Evolutionary conservation across 139 green algal genomes (phyloP), one percentile per base, ranked within the genome.

Genomic region (Mychonastes homosphaera): DNA sequence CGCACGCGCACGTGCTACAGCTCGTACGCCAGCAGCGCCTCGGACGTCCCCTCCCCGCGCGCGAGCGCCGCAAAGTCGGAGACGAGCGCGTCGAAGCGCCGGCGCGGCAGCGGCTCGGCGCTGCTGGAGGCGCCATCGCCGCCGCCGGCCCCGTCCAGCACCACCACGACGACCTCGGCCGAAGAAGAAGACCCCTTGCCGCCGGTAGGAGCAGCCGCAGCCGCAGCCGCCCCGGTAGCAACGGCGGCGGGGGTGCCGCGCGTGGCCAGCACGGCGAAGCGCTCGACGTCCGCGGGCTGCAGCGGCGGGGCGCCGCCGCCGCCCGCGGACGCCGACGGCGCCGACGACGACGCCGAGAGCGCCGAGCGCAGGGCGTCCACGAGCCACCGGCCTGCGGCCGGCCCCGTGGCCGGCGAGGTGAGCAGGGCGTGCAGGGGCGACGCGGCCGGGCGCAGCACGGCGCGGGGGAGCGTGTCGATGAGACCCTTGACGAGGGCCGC

Each of bases 11-110:
- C 47, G 36, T n/a, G 26, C 33, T 67, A 84, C 56, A 89, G 40
- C 53, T 89, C 73, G 34, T 91, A 91, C 4, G 72, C 73, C n/a
- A 89, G 61, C 63, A 91, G 61, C 12, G 76, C 72, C 50, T 90
- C 83, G 1, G 30, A 45, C 8, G 56, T 74, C n/a, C 71, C 73
- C 49, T 88, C 77, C 2, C 80, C 66, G 1, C 83, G 62, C 2
- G 70, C 63, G 5, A 91, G 43, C 28, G 63, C 56, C 15, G 73
- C 81, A 62, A 89, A 81, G 51, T 91, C 83, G 10, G 57, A 32
- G 10, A 87, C 62, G 26, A 91, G 53, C 3, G 76, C 73, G 26
- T 83, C 72, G 56, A 91, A 80, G 26, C 78, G 62, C 6, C 64
- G 56, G 4, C 77, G 45, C 1, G 49, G 45, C 28, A 90, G 67